A percentile compares a stretch with the other conserved stretches of the same genome.
These are phyloP conservation scores for Phytopythium oedochilum DNA, from an alignment of 352 stramenopile genomes.

Conservation along the genomic window DNA sequence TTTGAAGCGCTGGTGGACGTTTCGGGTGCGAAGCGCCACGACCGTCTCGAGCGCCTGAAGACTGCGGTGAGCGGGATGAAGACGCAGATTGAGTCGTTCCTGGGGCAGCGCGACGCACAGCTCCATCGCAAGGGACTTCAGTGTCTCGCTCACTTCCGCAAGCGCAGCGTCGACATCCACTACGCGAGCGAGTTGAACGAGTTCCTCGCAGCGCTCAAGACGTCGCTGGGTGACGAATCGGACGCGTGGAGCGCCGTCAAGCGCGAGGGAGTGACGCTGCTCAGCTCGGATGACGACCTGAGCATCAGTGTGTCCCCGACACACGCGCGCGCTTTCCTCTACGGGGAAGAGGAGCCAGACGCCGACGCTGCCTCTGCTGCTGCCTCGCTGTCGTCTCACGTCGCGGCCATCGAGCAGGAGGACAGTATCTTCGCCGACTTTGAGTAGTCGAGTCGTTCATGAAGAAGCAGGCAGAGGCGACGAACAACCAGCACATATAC, in stretches of 20 bases:
- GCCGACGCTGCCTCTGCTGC: conserved; percentile 24
- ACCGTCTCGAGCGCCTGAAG: conserved; percentile 26
- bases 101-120: conserved; percentile 34
- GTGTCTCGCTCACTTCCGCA: conserved; percentile 66
- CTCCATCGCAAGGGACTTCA: conserved; percentile 70
- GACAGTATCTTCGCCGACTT: conserved; percentile 84
- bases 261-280: conserved; percentile 48
- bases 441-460: conserved; percentile 27
- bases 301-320: conserved; percentile 35
- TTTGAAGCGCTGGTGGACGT: conserved; percentile 68
- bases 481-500: background rate
- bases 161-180: conserved; percentile 63
- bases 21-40: conserved; percentile 31
- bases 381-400: conserved; percentile 53
- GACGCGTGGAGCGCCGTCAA: conserved; percentile 48
- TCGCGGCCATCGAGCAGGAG: conserved; percentile 60
- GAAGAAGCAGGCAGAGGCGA: background rate
- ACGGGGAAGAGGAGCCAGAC: conserved; percentile 51
- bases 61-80: conserved; percentile 67
- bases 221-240: conserved; percentile 32
- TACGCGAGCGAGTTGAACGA: conserved; percentile 75
- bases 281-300: conserved; percentile 57
- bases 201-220: conserved; percentile 59
- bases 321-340: conserved; percentile 55
- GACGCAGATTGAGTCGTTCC: conserved; percentile 56